A percentile compares a stretch with the other conserved stretches of the same genome.
phyloP scores from a whole-genome alignment of 169 alveolate genomes.

The Cryptosporidium ryanae region DNA sequence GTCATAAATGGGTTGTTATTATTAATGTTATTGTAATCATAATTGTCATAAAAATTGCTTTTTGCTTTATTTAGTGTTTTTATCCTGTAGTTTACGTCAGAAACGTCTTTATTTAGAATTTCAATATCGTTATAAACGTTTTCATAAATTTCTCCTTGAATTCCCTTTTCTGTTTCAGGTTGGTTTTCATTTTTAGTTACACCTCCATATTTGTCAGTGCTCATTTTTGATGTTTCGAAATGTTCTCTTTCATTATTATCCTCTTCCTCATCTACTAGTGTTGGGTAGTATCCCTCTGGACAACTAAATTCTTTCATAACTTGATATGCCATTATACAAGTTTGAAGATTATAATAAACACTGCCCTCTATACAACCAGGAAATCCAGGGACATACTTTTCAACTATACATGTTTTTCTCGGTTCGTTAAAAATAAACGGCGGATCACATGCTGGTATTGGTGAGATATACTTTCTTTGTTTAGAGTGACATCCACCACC shows the following conservation, averaged over 20 bases:
- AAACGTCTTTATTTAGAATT: not conserved
- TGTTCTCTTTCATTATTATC: not conserved
- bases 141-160: not conserved
- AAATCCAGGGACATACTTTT: constrained; percentile 63
- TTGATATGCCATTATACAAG: constrained; percentile 65
- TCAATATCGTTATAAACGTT: not conserved
- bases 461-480: constrained; percentile 45
- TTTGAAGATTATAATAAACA: constrained; percentile 29
- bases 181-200: too few relatives aligned
- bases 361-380: constrained; percentile 65
- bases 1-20: constrained; percentile 26
- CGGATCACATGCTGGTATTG: constrained; percentile 22
- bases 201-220: too few relatives aligned
- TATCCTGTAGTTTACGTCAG: constrained; percentile 26
- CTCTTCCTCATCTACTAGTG: not conserved
- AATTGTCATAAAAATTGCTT: not conserved
- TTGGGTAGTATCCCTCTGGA: constrained; percentile 52
- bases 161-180: not conserved
- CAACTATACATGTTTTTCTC: constrained; percentile 34
- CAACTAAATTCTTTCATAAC: constrained; percentile 46
- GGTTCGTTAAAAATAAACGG: constrained; percentile 54
- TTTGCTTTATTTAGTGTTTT: constrained; percentile 32
- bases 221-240: too few relatives aligned
- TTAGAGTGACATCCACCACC: constrained; percentile 64
- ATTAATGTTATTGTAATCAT: not conserved